A percentile compares a stretch with the other conserved stretches of the same genome.
Conservation (phyloP, 176 grass and related monocot genomes). For the Pontederia crassipes region DNA sequence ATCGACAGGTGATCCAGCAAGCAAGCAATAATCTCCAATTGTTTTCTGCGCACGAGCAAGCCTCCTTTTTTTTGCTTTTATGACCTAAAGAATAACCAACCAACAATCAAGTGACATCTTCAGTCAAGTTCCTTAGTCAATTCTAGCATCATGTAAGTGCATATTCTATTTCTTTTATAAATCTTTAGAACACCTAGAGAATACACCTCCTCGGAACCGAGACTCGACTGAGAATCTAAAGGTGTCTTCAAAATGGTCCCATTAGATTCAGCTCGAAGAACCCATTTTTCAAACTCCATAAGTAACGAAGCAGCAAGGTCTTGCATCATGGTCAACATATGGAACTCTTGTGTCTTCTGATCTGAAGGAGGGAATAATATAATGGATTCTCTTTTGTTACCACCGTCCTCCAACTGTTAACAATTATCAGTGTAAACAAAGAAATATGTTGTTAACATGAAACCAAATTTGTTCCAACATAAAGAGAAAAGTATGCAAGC, state of each 20-base stretch:
- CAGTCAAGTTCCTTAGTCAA: constrained; percentile 1
- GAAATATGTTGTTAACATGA: background rate
- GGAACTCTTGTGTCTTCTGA: constrained; percentile 77
- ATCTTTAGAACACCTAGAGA: constrained; percentile 81
- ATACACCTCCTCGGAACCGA: constrained; percentile 99
- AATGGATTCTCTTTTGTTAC: constrained; percentile 79
- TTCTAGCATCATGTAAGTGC: constrained; percentile 26
- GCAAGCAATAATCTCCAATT: constrained; percentile 90
- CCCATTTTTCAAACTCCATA: constrained; percentile 99
- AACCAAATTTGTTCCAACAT: background rate
- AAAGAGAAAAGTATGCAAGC: no score
- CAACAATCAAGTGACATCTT: background rate
- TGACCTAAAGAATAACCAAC: constrained; percentile 41
- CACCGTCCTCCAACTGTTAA: constrained; percentile 38
- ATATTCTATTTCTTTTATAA: constrained; percentile 17
- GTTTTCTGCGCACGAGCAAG: constrained; percentile 92
- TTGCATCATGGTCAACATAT: constrained; percentile 97
- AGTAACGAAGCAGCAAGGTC: constrained; percentile 82
- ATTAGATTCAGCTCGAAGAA: constrained; percentile 84
- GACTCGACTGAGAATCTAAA: constrained; percentile 95
- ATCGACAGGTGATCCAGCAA: constrained; percentile 91
- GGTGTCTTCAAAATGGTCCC: constrained; percentile 99
- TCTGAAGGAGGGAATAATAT: constrained; percentile 72
- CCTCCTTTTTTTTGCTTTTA: constrained; percentile 97
- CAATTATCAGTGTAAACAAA: constrained; percentile 11